Evolutionary conservation across 192 early-diverging fungal species (phyloP).

Genomic region (Podila epigama): DNA sequence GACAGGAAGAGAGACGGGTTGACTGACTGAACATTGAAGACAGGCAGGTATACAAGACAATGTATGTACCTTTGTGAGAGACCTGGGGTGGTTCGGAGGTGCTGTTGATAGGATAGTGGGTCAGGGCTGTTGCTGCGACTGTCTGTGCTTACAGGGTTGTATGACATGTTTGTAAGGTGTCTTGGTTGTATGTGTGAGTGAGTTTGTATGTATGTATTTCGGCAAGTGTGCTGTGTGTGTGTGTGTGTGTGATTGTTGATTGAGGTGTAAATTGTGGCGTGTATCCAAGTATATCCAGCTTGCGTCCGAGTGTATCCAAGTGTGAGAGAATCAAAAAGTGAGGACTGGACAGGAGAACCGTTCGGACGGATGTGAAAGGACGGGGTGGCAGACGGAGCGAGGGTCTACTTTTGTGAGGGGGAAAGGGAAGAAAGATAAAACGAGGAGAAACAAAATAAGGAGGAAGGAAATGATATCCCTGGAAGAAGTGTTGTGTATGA

Average conservation of each 20-base stretch:
- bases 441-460: not conserved
- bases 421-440: not conserved
- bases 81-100: not conserved
- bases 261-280: not conserved
- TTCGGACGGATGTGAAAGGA: too few relatives aligned
- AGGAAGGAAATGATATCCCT: too few relatives aligned
- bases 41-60: too few relatives aligned
- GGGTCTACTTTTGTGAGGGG: not conserved
- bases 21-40: too few relatives aligned
- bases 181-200: not conserved
- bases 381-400: too few relatives aligned
- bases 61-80: not conserved
- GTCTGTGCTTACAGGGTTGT: conserved; percentile 1
- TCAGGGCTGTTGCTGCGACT: conserved; percentile 1
- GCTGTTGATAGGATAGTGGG: too few relatives aligned
- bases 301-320: not conserved
- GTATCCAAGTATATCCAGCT: too few relatives aligned
- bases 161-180: not conserved
- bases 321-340: not conserved
- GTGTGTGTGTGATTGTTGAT: not conserved
- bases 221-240: not conserved
- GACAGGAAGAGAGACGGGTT: too few relatives aligned
- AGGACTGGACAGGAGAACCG: too few relatives aligned
- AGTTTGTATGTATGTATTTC: not conserved
- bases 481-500: too few relatives aligned